Base-by-base conservation (phyloP, 495 filamentous ascomycete species). In the Penicillium ochrochloron region DNA sequence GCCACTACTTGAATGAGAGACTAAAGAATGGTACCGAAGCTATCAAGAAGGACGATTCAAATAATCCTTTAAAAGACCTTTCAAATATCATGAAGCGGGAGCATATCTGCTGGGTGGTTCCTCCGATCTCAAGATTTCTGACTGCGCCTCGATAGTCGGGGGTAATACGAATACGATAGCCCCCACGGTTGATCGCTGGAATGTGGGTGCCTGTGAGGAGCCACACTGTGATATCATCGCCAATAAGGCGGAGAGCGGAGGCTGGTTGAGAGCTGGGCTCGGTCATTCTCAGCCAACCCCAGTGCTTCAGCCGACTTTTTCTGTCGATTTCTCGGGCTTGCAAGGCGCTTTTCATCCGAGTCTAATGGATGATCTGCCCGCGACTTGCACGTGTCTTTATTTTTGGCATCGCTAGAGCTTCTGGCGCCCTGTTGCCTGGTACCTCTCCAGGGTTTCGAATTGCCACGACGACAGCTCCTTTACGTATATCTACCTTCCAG, bases 171-270 rank as follows among this genome's bases (percentile, higher is more conserved):
- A 52, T 52, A 37, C 46, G 21, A 41, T 10, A 6, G 11, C 1
- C 5, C 10, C 19, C 42, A 31, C n/a, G 29, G n/a, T 44, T n/a
- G 57, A 29, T 42, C 57, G 25, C 12, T 41, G 25, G 39, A 54
- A 54, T 54, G 51, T 54, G 51, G 51, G 51, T 54, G 51, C 51
- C 51, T 54, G 14, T 54, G 50, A 27, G 23, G 50, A 31, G 50
- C n/a, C 14, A 17, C 12, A 25, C 1, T 6, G 11, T 54, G 33
- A 37, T 59, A 58, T 58, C 55, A 44, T 44, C 23, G 39, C 46
- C 8, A n/a, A 31, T 17, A 27, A 27, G 31, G 44, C 44, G 31
- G 46, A 50, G 51, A 33, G 51, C 51, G 51, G 51, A 54, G 51
- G 51, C 29, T 29, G 51, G 15, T 53, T 21, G 27, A 53, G 17